These are phyloP conservation scores for Cinchona pubescens DNA, from an alignment of 257 asterid species.

Conservation along the genomic window DNA sequence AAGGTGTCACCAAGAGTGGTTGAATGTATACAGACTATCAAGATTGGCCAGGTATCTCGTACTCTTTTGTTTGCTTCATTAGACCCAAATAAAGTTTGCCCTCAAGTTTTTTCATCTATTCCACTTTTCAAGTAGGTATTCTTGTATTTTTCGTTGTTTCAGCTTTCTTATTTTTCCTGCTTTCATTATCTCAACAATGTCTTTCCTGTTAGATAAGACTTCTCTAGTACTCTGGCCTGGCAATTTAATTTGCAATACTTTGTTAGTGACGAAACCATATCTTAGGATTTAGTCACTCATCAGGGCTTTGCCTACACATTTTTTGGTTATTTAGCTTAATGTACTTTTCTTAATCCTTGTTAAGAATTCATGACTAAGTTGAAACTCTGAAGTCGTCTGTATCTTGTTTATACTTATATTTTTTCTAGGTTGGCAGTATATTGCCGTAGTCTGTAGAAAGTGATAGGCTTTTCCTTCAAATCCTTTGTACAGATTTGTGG, in stretches of 20 bases:
- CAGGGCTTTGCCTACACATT: background rate
- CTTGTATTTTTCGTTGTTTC: background rate
- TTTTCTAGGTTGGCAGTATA: background rate
- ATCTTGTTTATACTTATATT: background rate
- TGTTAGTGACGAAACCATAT: background rate
- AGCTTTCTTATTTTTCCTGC: background rate
- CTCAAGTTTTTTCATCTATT: conserved; percentile 4
- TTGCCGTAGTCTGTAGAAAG: too few relatives aligned
- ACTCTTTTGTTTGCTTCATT: conserved; percentile 13
- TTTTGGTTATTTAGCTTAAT: background rate
- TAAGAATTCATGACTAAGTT: background rate
- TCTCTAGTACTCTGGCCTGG: background rate
- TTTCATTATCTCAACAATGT: background rate
- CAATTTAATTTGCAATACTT: background rate
- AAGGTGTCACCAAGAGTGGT: conserved; percentile 59
- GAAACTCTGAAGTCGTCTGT: background rate
- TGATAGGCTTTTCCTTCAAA: too few relatives aligned
- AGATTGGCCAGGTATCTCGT: conserved; percentile 75
- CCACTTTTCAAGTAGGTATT: background rate
- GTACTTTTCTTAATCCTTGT: background rate
- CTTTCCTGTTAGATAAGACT: background rate
- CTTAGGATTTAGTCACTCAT: background rate
- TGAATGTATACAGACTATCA: conserved; percentile 58
- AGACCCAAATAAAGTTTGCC: background rate
- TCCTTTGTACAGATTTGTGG: too few relatives aligned